A percentile compares a stretch with the other conserved stretches of the same genome.
phyloP scores from a whole-genome alignment of 257 asterid species.

The Solanum gracilifrons region DNA sequence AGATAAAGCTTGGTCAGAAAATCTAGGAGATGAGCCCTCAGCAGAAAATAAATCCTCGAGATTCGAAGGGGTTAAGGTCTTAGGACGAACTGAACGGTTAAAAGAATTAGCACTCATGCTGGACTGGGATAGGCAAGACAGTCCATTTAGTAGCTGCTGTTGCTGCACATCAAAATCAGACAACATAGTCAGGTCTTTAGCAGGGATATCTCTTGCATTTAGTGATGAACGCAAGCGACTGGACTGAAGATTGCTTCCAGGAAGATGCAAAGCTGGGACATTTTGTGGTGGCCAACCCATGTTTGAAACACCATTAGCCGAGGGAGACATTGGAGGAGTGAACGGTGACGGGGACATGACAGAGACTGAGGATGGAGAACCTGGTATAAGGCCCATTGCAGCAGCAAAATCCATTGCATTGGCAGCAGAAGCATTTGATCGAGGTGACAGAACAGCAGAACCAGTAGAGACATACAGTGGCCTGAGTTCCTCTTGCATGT shows the following conservation, averaged over 20 bases:
- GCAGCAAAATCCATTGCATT: slow-evolving; percentile 54
- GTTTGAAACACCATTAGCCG: slow-evolving; percentile 38
- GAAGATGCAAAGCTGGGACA: slow-evolving; percentile 64
- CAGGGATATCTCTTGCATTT: slow-evolving; percentile 53
- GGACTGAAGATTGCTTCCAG: slow-evolving; percentile 63
- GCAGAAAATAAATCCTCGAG: slow-evolving; percentile 63
- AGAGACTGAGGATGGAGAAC: slow-evolving; percentile 51
- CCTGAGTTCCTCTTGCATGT: slow-evolving; percentile 10
- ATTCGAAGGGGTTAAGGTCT: slow-evolving; percentile 47
- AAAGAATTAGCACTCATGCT: slow-evolving; percentile 19
- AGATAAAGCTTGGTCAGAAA: slow-evolving; percentile 43
- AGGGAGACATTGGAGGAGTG: slow-evolving; percentile 82
- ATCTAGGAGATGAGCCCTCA: slow-evolving; percentile 71
- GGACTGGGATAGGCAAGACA: slow-evolving; percentile 24
- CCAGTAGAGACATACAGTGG: slow-evolving; percentile 73
- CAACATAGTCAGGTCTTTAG: slow-evolving; percentile 28
- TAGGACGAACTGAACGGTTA: slow-evolving; percentile 43
- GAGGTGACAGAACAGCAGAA: slow-evolving; percentile 72
- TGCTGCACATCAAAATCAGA: slow-evolving; percentile 42
- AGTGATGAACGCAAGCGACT: slow-evolving; percentile 75
- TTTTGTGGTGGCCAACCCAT: slow-evolving; percentile 57
- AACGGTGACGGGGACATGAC: slow-evolving; percentile 47
- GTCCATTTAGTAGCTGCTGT: slow-evolving; percentile 40
- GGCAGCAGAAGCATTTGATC: slow-evolving; percentile 28
- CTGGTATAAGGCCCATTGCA: slow-evolving; percentile 53